Evolutionary conservation across 2,329 filamentous ascomycete genomes (phyloP), one percentile per base, ranked within the genome.

Genomic region (Hypoxylon sp.): DNA sequence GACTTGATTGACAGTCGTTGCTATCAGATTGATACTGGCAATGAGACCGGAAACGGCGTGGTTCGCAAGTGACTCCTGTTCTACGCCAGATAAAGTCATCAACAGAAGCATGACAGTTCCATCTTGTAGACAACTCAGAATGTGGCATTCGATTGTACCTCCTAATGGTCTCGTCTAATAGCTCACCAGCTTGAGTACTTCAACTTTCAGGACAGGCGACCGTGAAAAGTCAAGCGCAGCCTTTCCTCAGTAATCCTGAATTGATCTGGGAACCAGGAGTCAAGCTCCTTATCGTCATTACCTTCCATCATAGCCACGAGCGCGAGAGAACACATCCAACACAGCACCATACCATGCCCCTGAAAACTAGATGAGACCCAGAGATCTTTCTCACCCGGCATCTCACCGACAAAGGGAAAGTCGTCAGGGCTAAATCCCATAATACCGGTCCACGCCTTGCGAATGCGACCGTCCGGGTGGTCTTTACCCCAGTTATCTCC

Each of bases 281-380:
- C 70, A 6, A 84, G 76, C 50, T 76, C 74, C 22, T 77, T 76
- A 1, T 72, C 76, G 30, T 80, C 77, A 2, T 31, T 51, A 3
- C 75, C 79, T 42, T 77, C 71, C 68, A 90, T 83, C 85, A 90
- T 89, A 31, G 80, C 78, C 1, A 84, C 86, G 64, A 91, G 72
- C 0, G 85, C 89, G 71, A 85, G 83, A 0, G 88, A 88, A 30
- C 85, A 86, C 75, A 88, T 85, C 80, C 88, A 86, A 61, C 88
- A 88, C 33, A 88, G 77, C 1, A 89, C 89, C 90, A 91, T 91
- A 0, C 89, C 89, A 76, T 91, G 88, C 0, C 90, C 90, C 70
- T 90, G 89, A 70, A 91, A 91, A 5, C 87, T 85, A 2, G 86
- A 87, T 33, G 84, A 82, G 0, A 89, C 80, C 82, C 86, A 90